Percentiles rank a stretch among this genome's conserved stretches.
These are phyloP conservation scores for Cucurbita maxima DNA, from an alignment of 306 rosid genomes.

Conservation along the genomic window DNA sequence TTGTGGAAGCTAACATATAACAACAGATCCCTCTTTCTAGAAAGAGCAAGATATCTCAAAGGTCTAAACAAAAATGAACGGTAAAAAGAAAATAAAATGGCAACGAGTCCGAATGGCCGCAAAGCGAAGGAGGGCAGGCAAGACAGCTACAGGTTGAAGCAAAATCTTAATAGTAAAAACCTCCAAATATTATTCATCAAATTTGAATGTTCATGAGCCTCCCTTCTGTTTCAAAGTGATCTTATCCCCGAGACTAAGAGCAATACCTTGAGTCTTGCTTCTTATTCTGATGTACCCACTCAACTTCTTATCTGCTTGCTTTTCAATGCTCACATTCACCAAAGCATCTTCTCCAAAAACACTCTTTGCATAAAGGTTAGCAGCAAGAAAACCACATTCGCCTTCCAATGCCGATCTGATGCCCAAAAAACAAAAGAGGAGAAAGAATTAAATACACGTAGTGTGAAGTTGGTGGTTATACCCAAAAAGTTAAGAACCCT, in stretches of 20 bases:
- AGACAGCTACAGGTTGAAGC: conserved; percentile 1
- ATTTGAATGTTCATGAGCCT: conserved; percentile 23
- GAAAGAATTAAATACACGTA: background rate
- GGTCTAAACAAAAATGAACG: background rate
- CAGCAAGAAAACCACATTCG: conserved; percentile 93
- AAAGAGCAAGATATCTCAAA: background rate
- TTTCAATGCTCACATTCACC: conserved; percentile 91
- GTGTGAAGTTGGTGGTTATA: background rate
- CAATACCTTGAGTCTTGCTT: conserved; percentile 99
- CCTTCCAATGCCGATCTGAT: conserved; percentile 89
- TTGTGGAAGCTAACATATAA: conserved; percentile 5
- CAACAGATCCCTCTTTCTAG: conserved; percentile 2
- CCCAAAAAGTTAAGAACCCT: background rate
- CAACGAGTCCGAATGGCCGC: background rate
- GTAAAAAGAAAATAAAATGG: background rate
- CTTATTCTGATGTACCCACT: conserved; percentile 95
- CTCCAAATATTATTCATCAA: background rate
- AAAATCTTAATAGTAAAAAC: conserved; percentile 5
- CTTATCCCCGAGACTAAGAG: conserved; percentile 96
- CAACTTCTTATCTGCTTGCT: conserved; percentile 74
- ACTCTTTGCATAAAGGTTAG: conserved; percentile 91
- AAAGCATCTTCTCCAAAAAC: conserved; percentile 97
- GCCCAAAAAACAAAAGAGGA: background rate
- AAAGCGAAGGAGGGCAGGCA: background rate
- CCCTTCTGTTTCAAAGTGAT: conserved; percentile 98